Evolutionary conservation across 768 basidiomycete genomes (phyloP).

Genomic region (Brasilioporus rufonigricans): DNA sequence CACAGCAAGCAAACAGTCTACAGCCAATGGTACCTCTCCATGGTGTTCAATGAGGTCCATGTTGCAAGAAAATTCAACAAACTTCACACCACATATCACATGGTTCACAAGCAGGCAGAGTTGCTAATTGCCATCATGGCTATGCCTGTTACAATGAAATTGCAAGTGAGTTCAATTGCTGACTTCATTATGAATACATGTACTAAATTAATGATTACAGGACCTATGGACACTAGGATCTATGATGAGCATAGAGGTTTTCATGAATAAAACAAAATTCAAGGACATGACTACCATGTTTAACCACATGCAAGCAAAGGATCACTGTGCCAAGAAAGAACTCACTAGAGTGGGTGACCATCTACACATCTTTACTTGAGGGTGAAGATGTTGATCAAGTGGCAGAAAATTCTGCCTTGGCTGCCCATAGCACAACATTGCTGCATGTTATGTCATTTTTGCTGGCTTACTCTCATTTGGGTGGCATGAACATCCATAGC

Average conservation of each 20-base stretch:
- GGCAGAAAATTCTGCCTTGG: no score
- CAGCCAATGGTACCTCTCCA: rapidly evolving
- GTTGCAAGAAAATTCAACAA: not conserved
- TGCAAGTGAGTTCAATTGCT: not conserved
- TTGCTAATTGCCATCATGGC: not conserved
- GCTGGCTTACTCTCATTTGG: no score
- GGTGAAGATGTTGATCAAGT: no score
- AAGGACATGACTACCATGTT: no score
- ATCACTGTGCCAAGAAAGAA: no score
- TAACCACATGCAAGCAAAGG: no score
- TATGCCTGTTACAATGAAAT: not conserved
- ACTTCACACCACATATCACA: not conserved
- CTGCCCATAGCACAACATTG: no score
- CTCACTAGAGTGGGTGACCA: no score
- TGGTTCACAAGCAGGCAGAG: not conserved
- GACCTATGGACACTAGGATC: not conserved
- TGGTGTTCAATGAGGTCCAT: not conserved
- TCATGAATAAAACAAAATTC: no score
- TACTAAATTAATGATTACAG: not conserved
- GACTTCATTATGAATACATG: not conserved
- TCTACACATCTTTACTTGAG: no score
- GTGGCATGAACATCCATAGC: no score
- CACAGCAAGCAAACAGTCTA: not conserved
- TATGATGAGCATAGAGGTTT: not conserved
- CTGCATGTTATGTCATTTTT: no score